A percentile compares a stretch with the other conserved stretches of the same genome.
These are phyloP conservation scores for Fragilariopsis cylindrus DNA, from an alignment of 108 stramenopile genomes.

Conservation along the genomic window DNA sequence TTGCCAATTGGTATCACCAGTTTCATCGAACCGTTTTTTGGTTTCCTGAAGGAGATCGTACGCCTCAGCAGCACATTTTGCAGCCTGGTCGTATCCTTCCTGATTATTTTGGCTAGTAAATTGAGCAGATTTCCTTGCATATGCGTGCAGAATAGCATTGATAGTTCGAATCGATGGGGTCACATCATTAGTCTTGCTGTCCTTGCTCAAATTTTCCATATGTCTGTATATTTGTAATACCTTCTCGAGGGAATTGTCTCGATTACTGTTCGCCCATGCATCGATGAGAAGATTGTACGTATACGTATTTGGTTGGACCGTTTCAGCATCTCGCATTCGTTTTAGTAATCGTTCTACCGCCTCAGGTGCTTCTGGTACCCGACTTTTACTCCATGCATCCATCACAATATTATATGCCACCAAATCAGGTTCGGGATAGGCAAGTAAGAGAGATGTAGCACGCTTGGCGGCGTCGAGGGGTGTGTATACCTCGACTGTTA, in stretches of 20 bases:
- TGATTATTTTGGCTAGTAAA: conserved; percentile 29
- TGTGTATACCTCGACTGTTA: conserved; percentile 33
- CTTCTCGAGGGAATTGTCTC: conserved; percentile 28
- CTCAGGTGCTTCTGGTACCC: conserved; percentile 25
- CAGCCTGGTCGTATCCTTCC: conserved; percentile 35
- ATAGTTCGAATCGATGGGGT: conserved; percentile 33
- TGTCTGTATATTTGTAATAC: conserved; percentile 32
- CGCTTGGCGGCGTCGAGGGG: conserved; percentile 35
- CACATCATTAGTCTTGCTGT: conserved; percentile 8
- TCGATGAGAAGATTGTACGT: conserved; percentile 66
- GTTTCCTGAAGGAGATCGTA: conserved; percentile 23
- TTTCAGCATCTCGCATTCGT: conserved; percentile 22
- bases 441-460: conserved; percentile 29
- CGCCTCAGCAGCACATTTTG: conserved; percentile 46
- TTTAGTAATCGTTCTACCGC: conserved; percentile 32
- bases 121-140: conserved; percentile 12
- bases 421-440: conserved; percentile 21
- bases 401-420: conserved; percentile 31
- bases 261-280: conserved; percentile 55
- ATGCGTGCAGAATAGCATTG: conserved; percentile 36
- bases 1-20: conserved; percentile 32
- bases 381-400: conserved; percentile 38
- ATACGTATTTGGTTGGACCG: conserved; percentile 44
- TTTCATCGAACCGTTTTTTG: conserved; percentile 22
- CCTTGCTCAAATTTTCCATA: conserved; percentile 27